phyloP scores from a whole-genome alignment of 805 yeast genomes.

The Yarrowia porcina region DNA sequence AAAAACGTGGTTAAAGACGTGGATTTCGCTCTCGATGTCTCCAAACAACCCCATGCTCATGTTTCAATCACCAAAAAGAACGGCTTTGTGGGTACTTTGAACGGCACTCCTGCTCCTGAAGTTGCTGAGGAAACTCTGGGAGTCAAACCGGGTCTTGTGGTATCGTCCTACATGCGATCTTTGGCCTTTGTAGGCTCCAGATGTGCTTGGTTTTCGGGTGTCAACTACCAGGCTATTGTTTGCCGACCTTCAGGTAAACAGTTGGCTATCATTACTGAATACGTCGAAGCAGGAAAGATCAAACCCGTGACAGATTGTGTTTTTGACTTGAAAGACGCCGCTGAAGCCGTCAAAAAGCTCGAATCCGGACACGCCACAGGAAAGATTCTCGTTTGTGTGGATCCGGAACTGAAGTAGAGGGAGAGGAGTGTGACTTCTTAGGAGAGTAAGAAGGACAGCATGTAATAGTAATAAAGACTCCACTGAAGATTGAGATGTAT shows the following conservation, averaged over 20 bases:
- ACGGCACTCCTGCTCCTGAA: constrained; percentile 23
- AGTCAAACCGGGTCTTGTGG: neutral
- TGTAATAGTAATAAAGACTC: too few relatives aligned
- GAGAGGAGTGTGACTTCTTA: too few relatives aligned
- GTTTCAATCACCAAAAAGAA: constrained; percentile 26
- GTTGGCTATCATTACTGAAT: constrained; percentile 20
- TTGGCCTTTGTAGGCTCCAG: neutral
- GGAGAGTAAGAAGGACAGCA: too few relatives aligned
- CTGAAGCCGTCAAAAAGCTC: constrained; percentile 23
- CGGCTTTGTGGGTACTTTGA: constrained; percentile 28
- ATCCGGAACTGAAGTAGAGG: neutral
- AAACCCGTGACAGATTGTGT: constrained; percentile 27
- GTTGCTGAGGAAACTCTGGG: neutral
- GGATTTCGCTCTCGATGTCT: constrained; percentile 30
- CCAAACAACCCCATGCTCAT: constrained; percentile 26
- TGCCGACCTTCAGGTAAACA: constrained; percentile 2
- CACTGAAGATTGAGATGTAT: too few relatives aligned
- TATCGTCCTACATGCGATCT: neutral
- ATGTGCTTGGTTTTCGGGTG: constrained; percentile 19
- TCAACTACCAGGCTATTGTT: constrained; percentile 15
- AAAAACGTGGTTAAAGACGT: constrained; percentile 26
- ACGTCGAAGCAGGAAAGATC: constrained; percentile 28
- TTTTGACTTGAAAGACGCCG: constrained; percentile 26
- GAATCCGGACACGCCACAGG: constrained; percentile 29
- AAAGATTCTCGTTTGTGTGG: constrained; percentile 27